These are phyloP conservation scores for Anacardium occidentale DNA, from an alignment of 345 rosid genomes.

Conservation along the genomic window DNA sequence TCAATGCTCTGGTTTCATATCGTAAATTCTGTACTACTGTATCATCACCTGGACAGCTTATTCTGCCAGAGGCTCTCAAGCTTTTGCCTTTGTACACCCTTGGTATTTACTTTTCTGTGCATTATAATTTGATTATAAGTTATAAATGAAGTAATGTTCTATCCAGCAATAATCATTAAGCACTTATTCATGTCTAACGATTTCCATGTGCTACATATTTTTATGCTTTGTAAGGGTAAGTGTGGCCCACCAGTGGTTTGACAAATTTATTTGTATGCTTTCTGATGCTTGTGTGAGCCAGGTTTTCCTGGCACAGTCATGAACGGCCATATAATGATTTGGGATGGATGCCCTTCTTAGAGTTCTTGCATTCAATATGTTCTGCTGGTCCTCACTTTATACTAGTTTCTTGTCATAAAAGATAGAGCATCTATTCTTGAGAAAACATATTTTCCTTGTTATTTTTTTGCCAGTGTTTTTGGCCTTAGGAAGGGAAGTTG, in stretches of 20 bases:
- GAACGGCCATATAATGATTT: no score
- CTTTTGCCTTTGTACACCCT: slow-evolving; percentile 88
- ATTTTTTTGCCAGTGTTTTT: no score
- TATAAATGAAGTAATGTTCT: background rate
- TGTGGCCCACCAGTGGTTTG: background rate
- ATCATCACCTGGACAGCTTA: slow-evolving; percentile 89
- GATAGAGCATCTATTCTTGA: no score
- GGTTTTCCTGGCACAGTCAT: no score
- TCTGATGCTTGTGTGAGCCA: no score
- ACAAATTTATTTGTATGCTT: no score
- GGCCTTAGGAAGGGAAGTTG: no score
- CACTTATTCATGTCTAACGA: background rate
- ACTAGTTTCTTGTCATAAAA: no score
- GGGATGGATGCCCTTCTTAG: no score
- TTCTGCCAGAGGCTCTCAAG: slow-evolving; percentile 97
- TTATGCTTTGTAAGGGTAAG: background rate
- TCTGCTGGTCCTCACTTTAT: no score
- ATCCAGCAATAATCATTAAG: background rate
- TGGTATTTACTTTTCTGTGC: slow-evolving; percentile 46
- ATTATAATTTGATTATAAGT: background rate
- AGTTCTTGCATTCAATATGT: no score
- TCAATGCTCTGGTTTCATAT: slow-evolving; percentile 73
- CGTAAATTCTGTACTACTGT: slow-evolving; percentile 98
- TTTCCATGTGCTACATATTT: slow-evolving; percentile 1
- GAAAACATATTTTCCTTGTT: no score